A percentile compares a stretch with the other conserved stretches of the same genome.
Evolutionary conservation across 441 rosid genomes (phyloP).

Genomic region (Gossypium trilobum): DNA sequence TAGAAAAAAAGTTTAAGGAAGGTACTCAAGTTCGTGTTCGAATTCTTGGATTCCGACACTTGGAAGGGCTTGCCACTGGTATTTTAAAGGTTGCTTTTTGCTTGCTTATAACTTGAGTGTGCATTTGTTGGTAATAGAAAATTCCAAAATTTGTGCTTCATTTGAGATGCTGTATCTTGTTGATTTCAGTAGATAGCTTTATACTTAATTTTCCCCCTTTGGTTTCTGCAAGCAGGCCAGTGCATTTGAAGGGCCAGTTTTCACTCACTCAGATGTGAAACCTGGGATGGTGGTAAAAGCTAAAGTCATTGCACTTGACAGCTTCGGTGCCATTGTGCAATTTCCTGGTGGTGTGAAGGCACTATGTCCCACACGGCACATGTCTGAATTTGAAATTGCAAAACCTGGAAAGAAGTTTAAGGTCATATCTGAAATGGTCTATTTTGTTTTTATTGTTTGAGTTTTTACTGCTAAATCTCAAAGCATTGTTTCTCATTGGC

Average conservation of each 20-base stretch:
- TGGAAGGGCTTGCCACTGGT: conserved; percentile 92
- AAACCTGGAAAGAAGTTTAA: conserved; percentile 86
- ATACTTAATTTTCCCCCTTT: not conserved
- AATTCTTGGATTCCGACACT: conserved; percentile 66
- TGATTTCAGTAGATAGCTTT: conserved; percentile 5
- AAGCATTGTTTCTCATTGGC: conserved; percentile 10
- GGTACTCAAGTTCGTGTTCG: conserved; percentile 78
- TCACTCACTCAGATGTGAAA: conserved; percentile 90
- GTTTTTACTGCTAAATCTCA: conserved; percentile 11
- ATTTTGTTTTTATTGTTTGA: conserved; percentile 5
- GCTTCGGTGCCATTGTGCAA: conserved; percentile 93
- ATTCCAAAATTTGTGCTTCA: not conserved
- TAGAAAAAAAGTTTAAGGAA: conserved; percentile 76
- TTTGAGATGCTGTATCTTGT: conserved; percentile 7
- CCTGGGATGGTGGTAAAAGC: conserved; percentile 95
- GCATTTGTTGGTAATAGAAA: not conserved
- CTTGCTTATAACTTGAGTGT: not conserved
- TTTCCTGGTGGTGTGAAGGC: conserved; percentile 97
- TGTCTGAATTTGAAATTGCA: conserved; percentile 89
- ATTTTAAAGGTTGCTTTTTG: conserved; percentile 59
- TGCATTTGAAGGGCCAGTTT: conserved; percentile 84
- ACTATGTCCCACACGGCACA: conserved; percentile 87
- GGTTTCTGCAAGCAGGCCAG: conserved; percentile 58
- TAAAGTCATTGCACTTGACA: conserved; percentile 63
- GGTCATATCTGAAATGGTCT: conserved; percentile 33